A percentile compares a stretch with the other conserved stretches of the same genome.
Evolutionary conservation across 805 yeast genomes (phyloP).

Genomic region (Hanseniaspora taiwanica): DNA sequence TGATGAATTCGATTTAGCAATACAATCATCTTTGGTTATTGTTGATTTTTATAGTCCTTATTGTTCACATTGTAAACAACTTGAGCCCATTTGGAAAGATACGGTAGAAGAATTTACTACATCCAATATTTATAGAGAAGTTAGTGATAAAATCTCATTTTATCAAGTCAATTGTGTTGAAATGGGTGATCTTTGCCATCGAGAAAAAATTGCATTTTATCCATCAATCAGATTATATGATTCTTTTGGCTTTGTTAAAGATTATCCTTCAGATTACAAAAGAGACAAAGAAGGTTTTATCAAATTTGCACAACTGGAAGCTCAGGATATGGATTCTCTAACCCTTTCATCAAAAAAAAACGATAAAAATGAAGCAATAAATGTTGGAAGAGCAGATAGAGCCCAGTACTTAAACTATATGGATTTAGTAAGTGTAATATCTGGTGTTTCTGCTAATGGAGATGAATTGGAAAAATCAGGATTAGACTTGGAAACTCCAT

Average conservation of each 20-base stretch:
- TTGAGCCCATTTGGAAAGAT: conserved; percentile 76
- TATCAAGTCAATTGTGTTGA: conserved; percentile 77
- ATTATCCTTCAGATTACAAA: conserved; percentile 34
- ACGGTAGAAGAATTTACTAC: conserved; percentile 38
- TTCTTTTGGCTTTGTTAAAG: conserved; percentile 33
- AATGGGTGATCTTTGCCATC: conserved; percentile 71
- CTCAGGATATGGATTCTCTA: conserved; percentile 28
- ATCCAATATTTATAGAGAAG: conserved; percentile 17
- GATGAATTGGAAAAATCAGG: conserved; percentile 1
- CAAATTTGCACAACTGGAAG: conserved; percentile 42
- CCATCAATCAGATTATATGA: conserved; percentile 65
- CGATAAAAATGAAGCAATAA: neutral
- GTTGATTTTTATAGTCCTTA: conserved; percentile 87
- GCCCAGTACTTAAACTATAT: conserved; percentile 23
- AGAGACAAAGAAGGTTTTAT: conserved; percentile 37
- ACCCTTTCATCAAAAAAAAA: neutral
- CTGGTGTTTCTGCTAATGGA: conserved; percentile 27
- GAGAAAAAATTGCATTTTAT: conserved; percentile 48
- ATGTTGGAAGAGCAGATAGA: neutral
- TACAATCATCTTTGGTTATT: conserved; percentile 48
- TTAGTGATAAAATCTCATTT: conserved; percentile 30
- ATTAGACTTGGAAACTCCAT: conserved; percentile 28
- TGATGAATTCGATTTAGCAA: conserved; percentile 35
- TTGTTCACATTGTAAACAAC: conserved; percentile 65
- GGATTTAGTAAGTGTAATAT: conserved; percentile 34